These are phyloP conservation scores for Penicillium digitatum DNA, from an alignment of 2,329 filamentous ascomycete species.

Conservation along the genomic window DNA sequence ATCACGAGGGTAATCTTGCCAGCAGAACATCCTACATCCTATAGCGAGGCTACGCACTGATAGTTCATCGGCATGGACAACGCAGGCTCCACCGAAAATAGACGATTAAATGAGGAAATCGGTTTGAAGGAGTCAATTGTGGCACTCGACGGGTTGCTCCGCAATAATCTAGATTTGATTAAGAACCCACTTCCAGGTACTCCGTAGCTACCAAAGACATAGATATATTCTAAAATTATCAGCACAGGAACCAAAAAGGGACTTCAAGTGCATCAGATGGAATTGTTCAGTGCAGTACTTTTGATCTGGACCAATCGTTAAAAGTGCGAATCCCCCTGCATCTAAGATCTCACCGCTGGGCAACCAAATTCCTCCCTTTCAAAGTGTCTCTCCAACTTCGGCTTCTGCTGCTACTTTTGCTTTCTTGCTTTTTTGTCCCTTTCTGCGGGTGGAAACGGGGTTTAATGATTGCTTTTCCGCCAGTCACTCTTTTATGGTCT, in stretches of 20 bases:
- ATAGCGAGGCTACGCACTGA: neutral
- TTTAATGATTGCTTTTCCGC: conserved; percentile 21
- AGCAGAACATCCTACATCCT: no score
- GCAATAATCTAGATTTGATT: neutral
- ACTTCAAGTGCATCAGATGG: neutral
- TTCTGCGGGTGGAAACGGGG: conserved; percentile 16
- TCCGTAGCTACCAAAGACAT: no score
- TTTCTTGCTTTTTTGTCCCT: conserved; percentile 19
- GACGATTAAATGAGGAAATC: neutral
- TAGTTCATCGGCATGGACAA: conserved; percentile 3
- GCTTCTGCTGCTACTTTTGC: conserved; percentile 7
- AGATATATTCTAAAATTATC: no score
- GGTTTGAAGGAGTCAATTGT: neutral
- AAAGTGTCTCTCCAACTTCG: conserved; percentile 14
- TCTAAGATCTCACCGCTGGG: conserved; percentile 26
- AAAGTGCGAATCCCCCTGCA: conserved; percentile 18
- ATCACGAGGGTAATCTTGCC: no score
- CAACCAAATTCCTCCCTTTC: conserved; percentile 26
- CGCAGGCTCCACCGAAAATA: neutral
- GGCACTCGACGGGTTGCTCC: neutral
- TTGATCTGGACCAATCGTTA: conserved; percentile 7
- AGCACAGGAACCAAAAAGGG: neutral
- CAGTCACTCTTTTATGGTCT: conserved; percentile 35
- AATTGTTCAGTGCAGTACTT: neutral
- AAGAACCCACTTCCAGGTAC: no score